Conservation (phyloP, 1,139 yeast genomes). For the Pneumocystis carinii region DNA sequence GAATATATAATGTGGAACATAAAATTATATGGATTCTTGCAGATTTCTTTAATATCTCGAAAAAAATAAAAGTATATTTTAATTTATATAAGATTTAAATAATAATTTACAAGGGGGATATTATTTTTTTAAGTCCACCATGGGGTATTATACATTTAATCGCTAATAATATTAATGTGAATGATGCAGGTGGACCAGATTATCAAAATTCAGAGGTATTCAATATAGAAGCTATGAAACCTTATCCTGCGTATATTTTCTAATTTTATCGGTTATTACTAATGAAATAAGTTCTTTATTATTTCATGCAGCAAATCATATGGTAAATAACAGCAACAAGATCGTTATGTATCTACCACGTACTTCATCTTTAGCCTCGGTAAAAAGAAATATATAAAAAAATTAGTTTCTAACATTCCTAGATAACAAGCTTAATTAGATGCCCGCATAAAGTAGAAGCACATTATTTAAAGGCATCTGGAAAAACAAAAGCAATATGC, state of each 20-base stretch:
- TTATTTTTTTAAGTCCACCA: conserved; percentile 8
- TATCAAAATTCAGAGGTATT: conserved; percentile 7
- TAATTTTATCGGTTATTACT: background rate
- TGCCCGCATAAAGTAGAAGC: conserved; percentile 6
- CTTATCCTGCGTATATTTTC: conserved; percentile 5
- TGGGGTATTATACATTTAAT: conserved; percentile 6
- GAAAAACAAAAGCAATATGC: conserved; percentile 7
- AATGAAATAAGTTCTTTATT: background rate
- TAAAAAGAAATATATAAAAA: background rate
- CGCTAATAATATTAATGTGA: background rate
- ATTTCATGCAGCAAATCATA: background rate
- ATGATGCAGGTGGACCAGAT: conserved; percentile 7
- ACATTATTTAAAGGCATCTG: conserved; percentile 7
- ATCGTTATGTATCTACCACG: conserved; percentile 10
- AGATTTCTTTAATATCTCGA: conserved; percentile 34
- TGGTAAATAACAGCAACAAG: conserved; percentile 2
- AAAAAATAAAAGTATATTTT: conserved; percentile 4
- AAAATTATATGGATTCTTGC: conserved; percentile 36
- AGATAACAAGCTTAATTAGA: conserved; percentile 5
- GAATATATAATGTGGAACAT: conserved; percentile 46
- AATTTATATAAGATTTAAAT: background rate
- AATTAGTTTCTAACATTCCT: background rate
- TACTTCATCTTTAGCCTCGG: conserved; percentile 6
- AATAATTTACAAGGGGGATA: background rate
- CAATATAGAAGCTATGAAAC: conserved; percentile 8